A percentile compares a stretch with the other conserved stretches of the same genome.
These are phyloP conservation scores for Vicia villosa DNA, from an alignment of 306 rosid genomes.

Conservation along the genomic window DNA sequence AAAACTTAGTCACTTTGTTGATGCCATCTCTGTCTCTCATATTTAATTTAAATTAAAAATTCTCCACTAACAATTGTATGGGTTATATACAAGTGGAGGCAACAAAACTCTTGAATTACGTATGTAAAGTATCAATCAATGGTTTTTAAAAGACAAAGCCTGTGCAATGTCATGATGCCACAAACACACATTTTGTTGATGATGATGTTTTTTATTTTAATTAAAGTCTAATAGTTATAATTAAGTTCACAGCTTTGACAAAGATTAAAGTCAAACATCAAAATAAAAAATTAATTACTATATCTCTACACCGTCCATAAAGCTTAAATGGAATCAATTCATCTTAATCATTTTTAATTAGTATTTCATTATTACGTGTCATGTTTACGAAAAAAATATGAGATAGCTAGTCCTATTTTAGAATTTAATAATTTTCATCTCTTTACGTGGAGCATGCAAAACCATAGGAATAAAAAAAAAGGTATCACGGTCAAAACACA, in stretches of 20 bases:
- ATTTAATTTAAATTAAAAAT: background rate
- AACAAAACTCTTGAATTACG: background rate
- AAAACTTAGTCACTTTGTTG: background rate
- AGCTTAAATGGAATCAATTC: slow-evolving; percentile 13
- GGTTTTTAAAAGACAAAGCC: background rate
- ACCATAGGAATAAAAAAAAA: slow-evolving; percentile 32
- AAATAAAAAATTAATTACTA: background rate
- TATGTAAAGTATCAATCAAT: background rate
- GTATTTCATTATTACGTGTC: background rate
- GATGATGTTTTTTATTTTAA: slow-evolving; percentile 19
- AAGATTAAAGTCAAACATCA: slow-evolving; percentile 33
- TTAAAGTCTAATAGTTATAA: slow-evolving; percentile 35
- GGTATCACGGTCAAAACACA: slow-evolving; percentile 34
- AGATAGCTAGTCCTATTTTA: background rate
- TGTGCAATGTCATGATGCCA: slow-evolving; percentile 32
- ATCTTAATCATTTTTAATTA: background rate
- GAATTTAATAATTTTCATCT: slow-evolving; percentile 4
- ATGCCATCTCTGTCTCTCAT: background rate
- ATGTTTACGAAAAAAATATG: background rate
- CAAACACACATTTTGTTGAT: background rate
- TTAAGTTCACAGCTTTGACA: slow-evolving; percentile 3
- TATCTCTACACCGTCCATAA: slow-evolving; percentile 40
- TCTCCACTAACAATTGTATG: background rate
- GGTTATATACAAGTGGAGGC: background rate
- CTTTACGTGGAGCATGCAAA: slow-evolving; percentile 19